Evolutionary conservation across 495 filamentous ascomycete genomes (phyloP), one percentile per base, ranked within the genome.

Genomic region (Peziza echinospora): DNA sequence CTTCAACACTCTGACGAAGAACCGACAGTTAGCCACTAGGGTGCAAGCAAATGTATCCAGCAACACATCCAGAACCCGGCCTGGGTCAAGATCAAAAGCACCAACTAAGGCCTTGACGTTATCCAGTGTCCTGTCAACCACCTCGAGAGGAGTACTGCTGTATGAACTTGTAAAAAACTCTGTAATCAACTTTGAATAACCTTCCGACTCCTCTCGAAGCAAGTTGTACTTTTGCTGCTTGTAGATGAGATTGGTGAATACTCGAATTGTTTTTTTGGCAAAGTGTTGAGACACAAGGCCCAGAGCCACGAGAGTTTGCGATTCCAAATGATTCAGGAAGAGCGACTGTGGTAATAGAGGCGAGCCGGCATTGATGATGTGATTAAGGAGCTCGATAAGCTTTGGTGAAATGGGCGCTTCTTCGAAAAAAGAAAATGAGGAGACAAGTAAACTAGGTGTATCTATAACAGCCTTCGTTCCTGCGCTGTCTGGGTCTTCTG

Each of bases 211-310:
- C 66, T 99, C 91, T 24, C 91, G 73, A 16, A 99, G 66, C 2
- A 99, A 67, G 55, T 99, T 99, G 65, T 93, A 93, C 58, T 91
- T 94, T 1, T 84, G 82, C 59, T 96, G 91, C 41, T 84, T 79
- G 56, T 99, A 99, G 2, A 96, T 73, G 16, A 87, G 63, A 54
- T 89, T 84, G 6, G 91, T 99, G 45, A 84, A 77, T 51, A 91
- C 83, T 45, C 86, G 77, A 50, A 92, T 81, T 3, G 76, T 79
- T 56, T 86, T 75, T 43, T 77, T 73, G n/a, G 70, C 65, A 57
- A 94, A 99, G 0, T 77, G 82, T 4, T 77, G 73, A n/a, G 83
- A 77, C 42, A 93, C 80, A 43, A 99, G 64, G 8, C 77, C 75
- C 16, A 93, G 65, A 3, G 73, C 66, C 53, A 80, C 71, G 13